Evolutionary conservation across 306 rosid species (phyloP).

Genomic region (Sindora glabra): DNA sequence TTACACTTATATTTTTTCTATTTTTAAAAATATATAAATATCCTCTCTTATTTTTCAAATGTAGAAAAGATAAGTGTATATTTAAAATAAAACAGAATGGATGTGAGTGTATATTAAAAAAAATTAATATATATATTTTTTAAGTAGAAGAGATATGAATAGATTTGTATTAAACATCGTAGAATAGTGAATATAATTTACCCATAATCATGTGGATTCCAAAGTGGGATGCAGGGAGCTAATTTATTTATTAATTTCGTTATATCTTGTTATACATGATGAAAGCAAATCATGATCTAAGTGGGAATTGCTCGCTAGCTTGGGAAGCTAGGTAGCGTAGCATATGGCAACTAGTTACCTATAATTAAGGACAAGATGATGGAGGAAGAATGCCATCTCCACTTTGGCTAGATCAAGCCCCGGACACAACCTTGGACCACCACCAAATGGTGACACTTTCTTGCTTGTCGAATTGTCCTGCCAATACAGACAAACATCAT

Average conservation of each 20-base stretch:
- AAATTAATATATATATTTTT: too few species aligned
- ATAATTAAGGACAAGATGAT: conserved; percentile 78
- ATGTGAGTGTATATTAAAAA: too few species aligned
- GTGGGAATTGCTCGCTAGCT: background rate
- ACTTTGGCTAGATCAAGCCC: conserved; percentile 75
- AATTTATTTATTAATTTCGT: background rate
- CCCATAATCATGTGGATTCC: conserved; percentile 9
- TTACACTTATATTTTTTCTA: too few species aligned
- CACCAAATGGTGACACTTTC: conserved; percentile 64
- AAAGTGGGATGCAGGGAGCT: conserved; percentile 10
- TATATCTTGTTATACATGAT: conserved; percentile 2
- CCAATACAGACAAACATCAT: conserved; percentile 11
- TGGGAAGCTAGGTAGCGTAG: background rate
- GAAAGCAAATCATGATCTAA: background rate
- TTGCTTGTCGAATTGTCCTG: conserved; percentile 46
- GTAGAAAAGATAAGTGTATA: too few species aligned
- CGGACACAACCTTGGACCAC: conserved; percentile 82
- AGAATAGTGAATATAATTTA: too few species aligned
- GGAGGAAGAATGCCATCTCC: conserved; percentile 64
- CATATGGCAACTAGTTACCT: conserved; percentile 40
- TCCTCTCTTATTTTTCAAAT: too few species aligned
- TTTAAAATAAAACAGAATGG: too few species aligned
- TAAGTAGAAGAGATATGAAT: background rate
- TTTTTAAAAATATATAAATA: too few species aligned
- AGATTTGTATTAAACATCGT: too few species aligned